These are phyloP conservation scores for Arthrobotrys conoides DNA, from an alignment of 2,329 filamentous ascomycete genomes.

Conservation along the genomic window DNA sequence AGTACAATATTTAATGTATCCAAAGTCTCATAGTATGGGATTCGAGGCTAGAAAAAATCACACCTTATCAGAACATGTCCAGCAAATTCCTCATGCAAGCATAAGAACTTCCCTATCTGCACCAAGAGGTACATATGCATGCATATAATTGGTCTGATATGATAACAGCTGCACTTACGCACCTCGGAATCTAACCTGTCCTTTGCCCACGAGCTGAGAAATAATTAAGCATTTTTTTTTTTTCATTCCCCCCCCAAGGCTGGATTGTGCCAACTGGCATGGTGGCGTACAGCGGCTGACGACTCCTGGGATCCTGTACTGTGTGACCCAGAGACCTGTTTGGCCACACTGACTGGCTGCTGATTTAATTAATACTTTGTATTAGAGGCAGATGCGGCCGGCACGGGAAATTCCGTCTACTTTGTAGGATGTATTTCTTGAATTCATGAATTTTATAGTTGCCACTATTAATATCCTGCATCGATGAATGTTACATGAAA, in stretches of 20 bases:
- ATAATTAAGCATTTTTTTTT: slow-evolving; percentile 2
- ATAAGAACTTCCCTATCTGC: background rate
- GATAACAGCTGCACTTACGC: background rate
- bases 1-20: background rate
- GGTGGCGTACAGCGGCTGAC: slow-evolving; percentile 22
- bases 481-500: background rate
- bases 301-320: background rate
- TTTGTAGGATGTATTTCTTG: background rate
- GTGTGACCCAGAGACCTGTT: background rate
- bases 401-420: background rate
- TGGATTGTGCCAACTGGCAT: slow-evolving; percentile 6
- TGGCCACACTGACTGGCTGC: no score
- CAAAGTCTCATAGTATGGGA: no score
- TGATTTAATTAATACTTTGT: no score
- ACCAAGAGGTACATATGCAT: background rate
- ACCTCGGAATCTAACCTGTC: slow-evolving; percentile 18
- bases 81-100: background rate
- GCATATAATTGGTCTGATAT: no score
- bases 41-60: background rate
- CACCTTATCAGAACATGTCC: background rate
- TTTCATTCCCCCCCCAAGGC: no score
- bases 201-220: background rate
- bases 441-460: background rate
- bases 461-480: background rate
- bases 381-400: no score